Evolutionary conservation across 495 filamentous ascomycete genomes (phyloP), one percentile per base, ranked within the genome.

Genomic region (Bryoglossum gracile): DNA sequence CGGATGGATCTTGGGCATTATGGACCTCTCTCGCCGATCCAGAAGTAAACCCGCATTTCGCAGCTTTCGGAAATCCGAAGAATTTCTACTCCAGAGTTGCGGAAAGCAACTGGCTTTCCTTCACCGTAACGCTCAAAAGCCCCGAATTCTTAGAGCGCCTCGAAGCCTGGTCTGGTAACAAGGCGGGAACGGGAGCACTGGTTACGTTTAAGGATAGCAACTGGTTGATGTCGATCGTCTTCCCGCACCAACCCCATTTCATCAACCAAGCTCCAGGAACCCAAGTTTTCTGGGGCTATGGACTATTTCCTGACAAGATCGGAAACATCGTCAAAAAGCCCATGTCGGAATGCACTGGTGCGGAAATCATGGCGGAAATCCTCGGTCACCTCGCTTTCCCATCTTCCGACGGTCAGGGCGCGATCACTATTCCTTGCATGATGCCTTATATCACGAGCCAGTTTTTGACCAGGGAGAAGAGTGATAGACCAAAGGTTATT

Each of bases 171-270:
- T 63, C 61, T 1, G 54, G 50, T 28, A 61, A 67, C 44, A 52
- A 58, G 35, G 53, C 65, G 8, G 68, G 65, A 13, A 61, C 62
- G 13, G 59, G 62, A 1, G 53, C 63, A 11, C 53, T 69, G 0
- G 51, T 72, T 18, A 64, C 63, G 6, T 50, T 71, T 21, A 48
- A 57, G 22, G 56, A 66, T 35, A 66, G 61, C 59, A 60, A 48
- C 42, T 72, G 69, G 69, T 36, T 59, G 1, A 46, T 72, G 22
- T 62, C 50, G 38, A 55, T 70, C 43, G 58, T 58, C 19, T 56
- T 72, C 37, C 65, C 68, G 8, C 58, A 61, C 14, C 70, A 71
- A 42, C 65, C 67, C 4, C 46, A 65, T 39, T 68, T 65, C 54
- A 9, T 61, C 5, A 40, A 58, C 36, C 68, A 68, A 43, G 54